These are phyloP conservation scores for Rutstroemia sp. DNA, from an alignment of 2,329 filamentous ascomycete species.

Conservation along the genomic window DNA sequence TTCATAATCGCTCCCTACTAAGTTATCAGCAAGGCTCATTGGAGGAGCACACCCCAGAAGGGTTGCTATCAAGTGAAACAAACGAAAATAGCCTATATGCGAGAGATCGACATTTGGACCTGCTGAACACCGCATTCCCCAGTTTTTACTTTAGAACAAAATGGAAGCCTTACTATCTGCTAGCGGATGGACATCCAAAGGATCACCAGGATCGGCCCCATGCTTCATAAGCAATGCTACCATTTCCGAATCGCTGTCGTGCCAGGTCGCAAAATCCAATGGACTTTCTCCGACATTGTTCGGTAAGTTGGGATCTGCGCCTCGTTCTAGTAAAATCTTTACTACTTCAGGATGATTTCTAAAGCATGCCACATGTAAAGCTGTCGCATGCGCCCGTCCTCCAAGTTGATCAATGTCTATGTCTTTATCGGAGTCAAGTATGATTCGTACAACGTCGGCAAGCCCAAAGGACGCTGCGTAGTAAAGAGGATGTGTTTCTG, in stretches of 20 bases:
- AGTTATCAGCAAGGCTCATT: neutral
- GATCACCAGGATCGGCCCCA: slow-evolving; percentile 14
- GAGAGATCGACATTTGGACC: neutral
- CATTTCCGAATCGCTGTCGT: slow-evolving; percentile 6
- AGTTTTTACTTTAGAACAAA: too few species aligned
- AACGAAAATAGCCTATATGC: neutral
- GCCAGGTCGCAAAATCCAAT: slow-evolving; percentile 13
- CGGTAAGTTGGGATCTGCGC: slow-evolving; percentile 15
- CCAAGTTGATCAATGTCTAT: slow-evolving; percentile 17
- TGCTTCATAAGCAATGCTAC: slow-evolving; percentile 14
- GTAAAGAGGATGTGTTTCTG: slow-evolving; percentile 17
- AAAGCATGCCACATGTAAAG: slow-evolving; percentile 19
- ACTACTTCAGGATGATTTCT: slow-evolving; percentile 15
- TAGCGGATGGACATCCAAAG: too few species aligned
- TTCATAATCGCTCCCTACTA: too few species aligned
- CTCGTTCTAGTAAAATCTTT: slow-evolving; percentile 15
- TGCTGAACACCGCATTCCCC: neutral
- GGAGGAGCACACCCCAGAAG: neutral
- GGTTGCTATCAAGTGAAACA: neutral
- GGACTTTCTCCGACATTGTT: slow-evolving; percentile 13
- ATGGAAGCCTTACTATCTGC: too few species aligned
- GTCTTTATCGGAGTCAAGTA: slow-evolving; percentile 13
- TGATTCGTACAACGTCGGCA: slow-evolving; percentile 12
- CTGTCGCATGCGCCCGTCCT: slow-evolving; percentile 14
- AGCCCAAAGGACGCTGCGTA: slow-evolving; percentile 21